Evolutionary conservation across 495 filamentous ascomycete species (phyloP).

Genomic region (Penicillium longicatenatum): DNA sequence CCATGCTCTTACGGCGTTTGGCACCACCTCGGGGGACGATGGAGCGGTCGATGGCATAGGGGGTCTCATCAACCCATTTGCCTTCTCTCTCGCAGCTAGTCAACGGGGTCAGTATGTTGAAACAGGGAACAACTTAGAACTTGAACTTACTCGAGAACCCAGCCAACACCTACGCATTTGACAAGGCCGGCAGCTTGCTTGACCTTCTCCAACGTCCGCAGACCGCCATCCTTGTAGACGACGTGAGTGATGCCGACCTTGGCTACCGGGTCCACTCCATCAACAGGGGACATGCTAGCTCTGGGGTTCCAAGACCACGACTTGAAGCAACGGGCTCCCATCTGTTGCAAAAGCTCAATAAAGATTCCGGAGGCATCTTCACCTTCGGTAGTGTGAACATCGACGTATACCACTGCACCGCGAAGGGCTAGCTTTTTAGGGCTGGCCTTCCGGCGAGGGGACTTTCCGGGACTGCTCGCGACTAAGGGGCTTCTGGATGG

Average conservation of each 20-base stretch:
- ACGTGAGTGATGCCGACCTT: constrained; percentile 92
- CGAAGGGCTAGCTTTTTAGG: constrained; percentile 45
- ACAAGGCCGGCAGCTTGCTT: constrained; percentile 72
- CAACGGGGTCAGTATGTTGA: background rate
- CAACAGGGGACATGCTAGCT: constrained; percentile 38
- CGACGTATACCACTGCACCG: constrained; percentile 84
- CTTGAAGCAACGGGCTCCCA: constrained; percentile 85
- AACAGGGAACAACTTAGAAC: background rate
- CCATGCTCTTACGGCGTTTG: constrained; percentile 88
- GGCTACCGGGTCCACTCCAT: constrained; percentile 28
- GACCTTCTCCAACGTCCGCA: constrained; percentile 86
- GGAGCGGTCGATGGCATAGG: constrained; percentile 71
- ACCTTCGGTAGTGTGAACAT: constrained; percentile 89
- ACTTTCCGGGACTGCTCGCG: constrained; percentile 33
- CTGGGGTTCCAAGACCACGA: constrained; percentile 83
- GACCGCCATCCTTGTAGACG: constrained; percentile 90
- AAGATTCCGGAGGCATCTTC: constrained; percentile 85
- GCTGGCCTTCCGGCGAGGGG: constrained; percentile 28
- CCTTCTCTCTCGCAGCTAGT: constrained; percentile 77
- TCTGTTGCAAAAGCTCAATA: constrained; percentile 73
- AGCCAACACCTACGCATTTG: constrained; percentile 81
- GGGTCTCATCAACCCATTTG: constrained; percentile 68
- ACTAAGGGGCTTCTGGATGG: constrained; percentile 21
- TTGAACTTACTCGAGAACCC: constrained; percentile 77
- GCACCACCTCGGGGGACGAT: constrained; percentile 74